Evolutionary conservation across 2,329 filamentous ascomycete species (phyloP).

Genomic region (Cucurbitaria berberidis): DNA sequence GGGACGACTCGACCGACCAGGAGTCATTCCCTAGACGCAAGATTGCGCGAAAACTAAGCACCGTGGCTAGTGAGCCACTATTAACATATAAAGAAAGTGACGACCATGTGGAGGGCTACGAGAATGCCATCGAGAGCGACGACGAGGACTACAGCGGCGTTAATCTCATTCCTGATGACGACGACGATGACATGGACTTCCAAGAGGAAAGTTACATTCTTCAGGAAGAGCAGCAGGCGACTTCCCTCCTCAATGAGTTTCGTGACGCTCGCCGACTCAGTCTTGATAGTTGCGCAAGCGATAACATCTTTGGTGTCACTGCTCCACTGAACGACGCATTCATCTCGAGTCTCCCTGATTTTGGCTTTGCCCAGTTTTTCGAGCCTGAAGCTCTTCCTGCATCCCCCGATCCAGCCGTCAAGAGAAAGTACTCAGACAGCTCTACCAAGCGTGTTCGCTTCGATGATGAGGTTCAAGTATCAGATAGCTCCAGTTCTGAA

Average conservation of each 20-base stretch:
- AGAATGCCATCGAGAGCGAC: constrained; percentile 48
- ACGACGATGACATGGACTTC: constrained; percentile 79
- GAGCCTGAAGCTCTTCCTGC: constrained; percentile 51
- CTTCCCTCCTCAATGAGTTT: constrained; percentile 38
- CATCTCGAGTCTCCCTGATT: constrained; percentile 35
- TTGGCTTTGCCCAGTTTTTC: constrained; percentile 45
- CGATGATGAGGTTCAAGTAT: constrained; percentile 66
- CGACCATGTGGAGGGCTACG: constrained; percentile 28
- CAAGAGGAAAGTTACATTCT: constrained; percentile 80
- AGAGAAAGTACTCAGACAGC: constrained; percentile 48
- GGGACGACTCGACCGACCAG: constrained; percentile 41
- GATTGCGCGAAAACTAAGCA: constrained; percentile 46
- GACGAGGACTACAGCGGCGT: constrained; percentile 70
- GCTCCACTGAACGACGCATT: constrained; percentile 34
- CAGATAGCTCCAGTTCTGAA: constrained; percentile 61
- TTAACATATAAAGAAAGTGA: constrained; percentile 43
- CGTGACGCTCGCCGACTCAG: constrained; percentile 44
- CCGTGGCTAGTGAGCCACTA: constrained; percentile 39
- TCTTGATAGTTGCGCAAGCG: constrained; percentile 42
- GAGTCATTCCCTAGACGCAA: constrained; percentile 47
- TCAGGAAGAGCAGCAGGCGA: constrained; percentile 40
- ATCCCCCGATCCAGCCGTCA: constrained; percentile 44
- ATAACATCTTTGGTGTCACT: constrained; percentile 43
- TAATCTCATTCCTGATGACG: constrained; percentile 75
- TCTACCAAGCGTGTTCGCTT: constrained; percentile 74